Evolutionary conservation across 495 filamentous ascomycete genomes (phyloP).

Genomic region (Physcia stellaris): DNA sequence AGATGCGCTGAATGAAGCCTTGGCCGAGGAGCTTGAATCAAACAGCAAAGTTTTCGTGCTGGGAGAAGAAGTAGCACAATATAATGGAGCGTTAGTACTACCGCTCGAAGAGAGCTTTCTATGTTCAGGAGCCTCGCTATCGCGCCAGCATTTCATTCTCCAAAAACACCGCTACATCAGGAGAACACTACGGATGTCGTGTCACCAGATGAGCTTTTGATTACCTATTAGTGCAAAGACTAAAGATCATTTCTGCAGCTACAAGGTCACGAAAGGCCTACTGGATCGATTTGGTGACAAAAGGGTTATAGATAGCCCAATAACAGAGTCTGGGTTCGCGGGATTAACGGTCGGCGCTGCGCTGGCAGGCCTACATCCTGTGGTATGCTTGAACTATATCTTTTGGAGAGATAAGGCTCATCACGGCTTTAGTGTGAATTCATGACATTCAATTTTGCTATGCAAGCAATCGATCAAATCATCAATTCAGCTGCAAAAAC

Average conservation of each 20-base stretch:
- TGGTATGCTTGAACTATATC: conserved; percentile 45
- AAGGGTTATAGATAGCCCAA: conserved; percentile 94
- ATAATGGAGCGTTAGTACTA: conserved; percentile 75
- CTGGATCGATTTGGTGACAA: conserved; percentile 94
- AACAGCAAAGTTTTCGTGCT: conserved; percentile 91
- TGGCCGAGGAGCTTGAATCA: conserved; percentile 90
- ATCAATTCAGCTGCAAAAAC: conserved; percentile 99
- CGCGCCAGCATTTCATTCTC: background rate
- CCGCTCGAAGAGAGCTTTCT: background rate
- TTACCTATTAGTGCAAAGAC: too few relatives aligned
- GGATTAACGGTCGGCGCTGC: conserved; percentile 91
- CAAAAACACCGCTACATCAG: background rate
- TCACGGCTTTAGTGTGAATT: conserved; percentile 67
- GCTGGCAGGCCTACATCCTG: conserved; percentile 81
- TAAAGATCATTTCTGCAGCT: conserved; percentile 36
- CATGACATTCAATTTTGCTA: conserved; percentile 99
- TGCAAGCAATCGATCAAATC: conserved; percentile 99
- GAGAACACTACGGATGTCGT: too few relatives aligned
- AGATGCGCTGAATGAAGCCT: conserved; percentile 93
- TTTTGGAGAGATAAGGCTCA: background rate
- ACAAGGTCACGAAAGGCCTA: conserved; percentile 97
- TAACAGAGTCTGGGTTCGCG: conserved; percentile 89
- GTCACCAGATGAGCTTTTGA: too few relatives aligned
- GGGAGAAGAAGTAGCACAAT: conserved; percentile 97
- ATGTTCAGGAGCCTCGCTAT: background rate